A percentile compares a stretch with the other conserved stretches of the same genome.
Conservation (phyloP, 2,329 filamentous ascomycete genomes). For the Epicoccum nigrum region DNA sequence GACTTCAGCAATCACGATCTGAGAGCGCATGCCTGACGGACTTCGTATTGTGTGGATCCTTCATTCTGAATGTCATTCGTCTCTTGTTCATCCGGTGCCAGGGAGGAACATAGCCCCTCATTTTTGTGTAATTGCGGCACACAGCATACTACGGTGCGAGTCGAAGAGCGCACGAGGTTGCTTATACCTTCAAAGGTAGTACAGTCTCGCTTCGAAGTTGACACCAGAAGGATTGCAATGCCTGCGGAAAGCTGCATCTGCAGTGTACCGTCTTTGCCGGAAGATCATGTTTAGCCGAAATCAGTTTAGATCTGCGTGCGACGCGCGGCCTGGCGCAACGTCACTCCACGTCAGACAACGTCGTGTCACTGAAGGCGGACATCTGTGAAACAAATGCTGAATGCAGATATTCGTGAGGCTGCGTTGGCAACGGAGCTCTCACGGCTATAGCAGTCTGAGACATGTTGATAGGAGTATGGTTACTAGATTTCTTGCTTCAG, state of each 20-base stretch:
- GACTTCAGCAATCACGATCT: no score
- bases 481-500: neutral
- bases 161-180: no score
- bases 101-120: no score
- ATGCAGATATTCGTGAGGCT: neutral
- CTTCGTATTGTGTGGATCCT: no score
- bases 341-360: conserved; percentile 10
- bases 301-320: conserved; percentile 7
- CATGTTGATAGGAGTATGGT: no score
- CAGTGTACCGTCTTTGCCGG: conserved; percentile 11
- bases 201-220: neutral
- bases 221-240: conserved; percentile 4
- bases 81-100: no score
- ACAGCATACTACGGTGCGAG: no score
- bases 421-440: neutral
- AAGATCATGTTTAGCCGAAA: neutral
- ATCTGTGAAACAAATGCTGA: neutral
- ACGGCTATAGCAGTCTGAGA: neutral
- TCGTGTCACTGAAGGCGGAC: neutral
- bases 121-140: no score
- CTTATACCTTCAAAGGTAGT: no score
- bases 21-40: no score
- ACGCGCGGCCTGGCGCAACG: conserved; percentile 12
- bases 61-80: no score
- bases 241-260: conserved; percentile 11